Conservation (phyloP, 2,329 filamentous ascomycete species). For the Chaetomium olivaceum region DNA sequence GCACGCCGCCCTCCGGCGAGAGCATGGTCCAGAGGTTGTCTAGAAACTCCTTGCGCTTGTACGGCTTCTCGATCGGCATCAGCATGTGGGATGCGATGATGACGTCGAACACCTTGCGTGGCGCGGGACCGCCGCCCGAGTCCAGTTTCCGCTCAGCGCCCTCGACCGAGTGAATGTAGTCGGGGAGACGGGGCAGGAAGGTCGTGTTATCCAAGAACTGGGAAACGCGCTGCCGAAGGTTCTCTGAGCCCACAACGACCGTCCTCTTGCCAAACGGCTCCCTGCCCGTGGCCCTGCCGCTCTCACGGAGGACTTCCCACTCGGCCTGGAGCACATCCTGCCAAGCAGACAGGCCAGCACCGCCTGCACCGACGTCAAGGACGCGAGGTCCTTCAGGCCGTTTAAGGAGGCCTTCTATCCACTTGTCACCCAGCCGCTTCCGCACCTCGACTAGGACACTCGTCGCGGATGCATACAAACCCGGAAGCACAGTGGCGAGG, state of each 20-base stretch:
- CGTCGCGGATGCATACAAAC: conserved; percentile 67
- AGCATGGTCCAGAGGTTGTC: conserved; percentile 89
- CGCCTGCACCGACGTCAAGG: conserved; percentile 73
- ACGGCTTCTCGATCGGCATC: conserved; percentile 73
- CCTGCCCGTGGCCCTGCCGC: conserved; percentile 44
- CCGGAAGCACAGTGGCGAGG: conserved; percentile 68
- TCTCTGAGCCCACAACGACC: conserved; percentile 74
- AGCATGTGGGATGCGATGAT: conserved; percentile 87
- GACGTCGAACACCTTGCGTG: conserved; percentile 80
- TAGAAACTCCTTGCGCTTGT: conserved; percentile 73
- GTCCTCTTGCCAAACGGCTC: conserved; percentile 71
- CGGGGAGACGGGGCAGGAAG: conserved; percentile 87
- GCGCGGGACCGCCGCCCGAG: conserved; percentile 50
- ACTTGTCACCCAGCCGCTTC: conserved; percentile 68
- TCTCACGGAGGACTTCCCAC: conserved; percentile 68
- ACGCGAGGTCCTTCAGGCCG: conserved; percentile 63
- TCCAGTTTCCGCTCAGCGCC: conserved; percentile 61
- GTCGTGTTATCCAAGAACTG: conserved; percentile 82
- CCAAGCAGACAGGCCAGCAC: conserved; percentile 74
- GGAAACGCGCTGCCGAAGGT: conserved; percentile 73
- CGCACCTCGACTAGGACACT: conserved; percentile 71
- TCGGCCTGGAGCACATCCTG: conserved; percentile 77
- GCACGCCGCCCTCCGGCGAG: conserved; percentile 78
- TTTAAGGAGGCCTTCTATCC: conserved; percentile 65
- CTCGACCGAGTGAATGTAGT: conserved; percentile 70